These are phyloP conservation scores for Penicillium arizonense DNA, from an alignment of 495 filamentous ascomycete species.

Conservation along the genomic window DNA sequence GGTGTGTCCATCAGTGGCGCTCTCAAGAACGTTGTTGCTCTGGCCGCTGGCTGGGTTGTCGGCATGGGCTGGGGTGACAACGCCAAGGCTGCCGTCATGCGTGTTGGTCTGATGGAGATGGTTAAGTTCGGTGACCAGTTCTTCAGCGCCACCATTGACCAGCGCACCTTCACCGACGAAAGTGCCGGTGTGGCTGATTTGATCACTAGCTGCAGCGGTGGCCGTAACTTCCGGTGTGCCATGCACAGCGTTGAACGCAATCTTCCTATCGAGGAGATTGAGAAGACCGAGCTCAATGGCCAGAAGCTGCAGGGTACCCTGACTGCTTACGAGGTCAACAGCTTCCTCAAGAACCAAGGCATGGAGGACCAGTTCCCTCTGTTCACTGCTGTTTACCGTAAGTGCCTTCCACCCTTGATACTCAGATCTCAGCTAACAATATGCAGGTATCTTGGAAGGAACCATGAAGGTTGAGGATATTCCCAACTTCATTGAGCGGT, in stretches of 20 bases:
- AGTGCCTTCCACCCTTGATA: slow-evolving; percentile 10
- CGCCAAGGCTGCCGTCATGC: slow-evolving; percentile 95
- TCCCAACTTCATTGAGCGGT: slow-evolving; percentile 46
- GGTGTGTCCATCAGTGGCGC: slow-evolving; percentile 95
- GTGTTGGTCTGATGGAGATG: slow-evolving; percentile 91
- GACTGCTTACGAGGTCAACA: slow-evolving; percentile 87
- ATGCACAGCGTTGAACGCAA: slow-evolving; percentile 81
- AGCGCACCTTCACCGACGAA: slow-evolving; percentile 91
- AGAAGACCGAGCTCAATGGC: slow-evolving; percentile 87
- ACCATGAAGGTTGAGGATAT: slow-evolving; percentile 42
- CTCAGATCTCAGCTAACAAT: slow-evolving; percentile 12
- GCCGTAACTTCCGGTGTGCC: slow-evolving; percentile 91
- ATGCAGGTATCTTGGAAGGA: slow-evolving; percentile 39
- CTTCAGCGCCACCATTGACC: slow-evolving; percentile 75
- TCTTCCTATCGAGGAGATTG: slow-evolving; percentile 79
- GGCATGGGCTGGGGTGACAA: slow-evolving; percentile 98
- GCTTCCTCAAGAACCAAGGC: slow-evolving; percentile 74
- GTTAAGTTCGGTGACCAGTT: slow-evolving; percentile 91
- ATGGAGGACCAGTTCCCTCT: slow-evolving; percentile 84
- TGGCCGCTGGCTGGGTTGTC: slow-evolving; percentile 93
- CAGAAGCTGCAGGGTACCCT: slow-evolving; percentile 95
- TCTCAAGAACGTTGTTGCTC: slow-evolving; percentile 94
- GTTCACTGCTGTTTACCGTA: slow-evolving; percentile 77
- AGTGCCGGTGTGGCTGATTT: slow-evolving; percentile 94
- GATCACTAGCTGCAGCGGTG: slow-evolving; percentile 88